Evolutionary conservation across 148 eudicot genomes (phyloP), one percentile per base, ranked within the genome.

Genomic region (Vaccinium myrtillus): DNA sequence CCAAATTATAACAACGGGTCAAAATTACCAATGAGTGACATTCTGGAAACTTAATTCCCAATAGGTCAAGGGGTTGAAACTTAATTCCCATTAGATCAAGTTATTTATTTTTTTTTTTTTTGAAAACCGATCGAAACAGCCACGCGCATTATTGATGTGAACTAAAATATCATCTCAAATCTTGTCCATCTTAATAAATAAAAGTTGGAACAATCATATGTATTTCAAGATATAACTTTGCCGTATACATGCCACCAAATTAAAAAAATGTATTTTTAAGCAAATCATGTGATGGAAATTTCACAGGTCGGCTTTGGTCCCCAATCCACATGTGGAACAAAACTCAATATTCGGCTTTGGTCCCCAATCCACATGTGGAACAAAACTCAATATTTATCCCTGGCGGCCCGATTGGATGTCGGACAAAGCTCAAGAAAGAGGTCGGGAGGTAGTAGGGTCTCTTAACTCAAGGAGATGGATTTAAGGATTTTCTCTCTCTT

Each of bases 191-290:
- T 65, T 2, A 63, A 71, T 54, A 19, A 32, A 18, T 82, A 49
- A 69, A 27, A 69, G 43, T 69, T 27, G 67, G 21, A 79, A 75
- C 16, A 73, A 36, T 75, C 79, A 83, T 55, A 36, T 71, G 76
- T 56, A 81, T 49, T 19, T 81, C 36, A 61, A 48, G 56, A 32
- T 58, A 65, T 30, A 59, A 65, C 76, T 58, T 65, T 61, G 76
- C 61, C 8, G 5, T 61, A 8, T 21, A 61, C 2, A 14, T 49
- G n/a, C 59, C 83, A 67, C 76, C 76, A 3, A 23, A 43, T 43
- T 43, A 4, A 43, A 43, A 67, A n/a, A 12, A 0, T 81, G 30
- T 27, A 81, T n/a, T 61, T 61, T 21, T 46, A 81, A 43, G 49
- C 6, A 27, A 81, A n/a, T 67, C 83, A 49, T 49, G 77, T 25